Base-by-base conservation (phyloP, 169 alveolate genomes). In the Cryptosporidium felis region DNA sequence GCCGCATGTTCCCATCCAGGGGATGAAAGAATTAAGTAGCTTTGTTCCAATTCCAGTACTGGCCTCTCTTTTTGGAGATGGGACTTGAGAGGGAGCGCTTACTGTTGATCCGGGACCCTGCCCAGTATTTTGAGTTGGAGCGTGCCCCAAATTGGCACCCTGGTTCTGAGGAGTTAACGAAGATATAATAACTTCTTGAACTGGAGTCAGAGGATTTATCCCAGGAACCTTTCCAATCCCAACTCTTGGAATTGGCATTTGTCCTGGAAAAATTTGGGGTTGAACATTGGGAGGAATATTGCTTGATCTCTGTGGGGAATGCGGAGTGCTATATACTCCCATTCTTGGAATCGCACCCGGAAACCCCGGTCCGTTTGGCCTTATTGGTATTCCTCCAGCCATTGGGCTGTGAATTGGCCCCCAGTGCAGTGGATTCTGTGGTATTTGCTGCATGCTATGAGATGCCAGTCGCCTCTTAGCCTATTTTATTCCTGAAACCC, bases 1-100 rank as follows among this genome's bases (percentile, higher is more conserved):
- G 21, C 82, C 67, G 21, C 67, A 53, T 10, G 66, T 36, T 18
- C 67, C 67, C 18, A 53, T 74, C 85, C 85, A 74, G 9, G 85
- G 85, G 12, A 74, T 74, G 56, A 49, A 74, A 21, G 85, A 74
- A 32, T 56, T 74, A 49, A 74, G 5, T 36, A 74, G 14, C 32
- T 56, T 74, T 3, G 56, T 51, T 2, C 67, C 67, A 14, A 74
- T 51, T 1, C 85, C 85, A n/a, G 81, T 2, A 30, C 36, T 65
- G 14, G 45, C 28, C 6, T 65, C 81, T 45, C 81, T 42, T 65
- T 65, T 62, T 26, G 81, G 81, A 28, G 81, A 65, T 28, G 53
- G 62, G 0, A 38, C 23, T 60, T 47, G 79, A 14, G 61, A 51
- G 34, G 63, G 16, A 56, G 23, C 63, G 41, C 32, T 56, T 26